Evolutionary conservation across 1,139 yeast species (phyloP).

Genomic region (Yamadazyma triangularis): DNA sequence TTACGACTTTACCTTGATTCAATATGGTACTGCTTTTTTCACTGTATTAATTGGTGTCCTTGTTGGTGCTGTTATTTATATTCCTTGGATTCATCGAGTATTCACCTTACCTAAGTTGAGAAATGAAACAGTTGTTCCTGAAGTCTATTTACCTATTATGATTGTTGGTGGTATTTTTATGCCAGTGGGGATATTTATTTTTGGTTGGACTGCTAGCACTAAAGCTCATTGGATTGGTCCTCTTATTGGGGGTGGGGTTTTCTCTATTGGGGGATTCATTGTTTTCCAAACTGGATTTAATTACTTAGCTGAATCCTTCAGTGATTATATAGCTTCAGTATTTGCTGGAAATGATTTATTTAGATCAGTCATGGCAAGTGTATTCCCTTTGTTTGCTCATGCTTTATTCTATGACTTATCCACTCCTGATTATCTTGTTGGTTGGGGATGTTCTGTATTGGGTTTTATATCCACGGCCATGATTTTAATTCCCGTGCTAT

Average conservation of each 20-base stretch:
- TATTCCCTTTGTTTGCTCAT: slow-evolving; percentile 25
- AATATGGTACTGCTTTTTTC: slow-evolving; percentile 18
- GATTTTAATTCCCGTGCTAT: slow-evolving; percentile 62
- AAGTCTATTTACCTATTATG: slow-evolving; percentile 53
- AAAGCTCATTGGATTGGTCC: slow-evolving; percentile 28
- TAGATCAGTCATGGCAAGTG: slow-evolving; percentile 22
- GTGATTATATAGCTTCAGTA: slow-evolving; percentile 27
- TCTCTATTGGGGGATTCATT: slow-evolving; percentile 23
- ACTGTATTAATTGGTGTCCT: slow-evolving; percentile 16
- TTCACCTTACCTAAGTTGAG: slow-evolving; percentile 24
- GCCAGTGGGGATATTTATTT: slow-evolving; percentile 27
- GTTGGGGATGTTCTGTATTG: slow-evolving; percentile 61
- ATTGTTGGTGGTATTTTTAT: slow-evolving; percentile 21
- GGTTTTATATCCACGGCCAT: slow-evolving; percentile 52
- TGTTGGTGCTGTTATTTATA: slow-evolving; percentile 19
- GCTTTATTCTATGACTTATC: slow-evolving; percentile 43
- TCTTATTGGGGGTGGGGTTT: slow-evolving; percentile 22
- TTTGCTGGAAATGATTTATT: slow-evolving; percentile 26
- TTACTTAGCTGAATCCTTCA: slow-evolving; percentile 61
- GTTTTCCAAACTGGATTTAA: slow-evolving; percentile 32
- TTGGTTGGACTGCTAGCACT: slow-evolving; percentile 25
- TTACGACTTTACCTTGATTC: slow-evolving; percentile 24
- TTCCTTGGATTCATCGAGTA: slow-evolving; percentile 12
- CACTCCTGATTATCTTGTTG: slow-evolving; percentile 36
- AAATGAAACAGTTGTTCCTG: slow-evolving; percentile 48